These are phyloP conservation scores for Iris pallida DNA, from an alignment of 116 monocot species.

Conservation along the genomic window DNA sequence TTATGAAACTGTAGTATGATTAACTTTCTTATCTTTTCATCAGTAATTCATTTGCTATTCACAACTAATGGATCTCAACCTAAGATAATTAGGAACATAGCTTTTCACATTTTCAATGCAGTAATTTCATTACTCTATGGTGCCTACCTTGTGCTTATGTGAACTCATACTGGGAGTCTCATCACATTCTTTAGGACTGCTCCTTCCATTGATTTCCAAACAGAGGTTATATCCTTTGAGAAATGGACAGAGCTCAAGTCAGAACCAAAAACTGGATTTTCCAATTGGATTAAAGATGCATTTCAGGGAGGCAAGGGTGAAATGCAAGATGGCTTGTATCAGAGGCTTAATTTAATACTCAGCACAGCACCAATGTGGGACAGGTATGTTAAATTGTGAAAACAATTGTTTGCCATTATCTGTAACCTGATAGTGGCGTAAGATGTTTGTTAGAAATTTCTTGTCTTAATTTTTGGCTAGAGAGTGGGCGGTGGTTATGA, in stretches of 20 bases:
- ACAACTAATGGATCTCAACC: no score
- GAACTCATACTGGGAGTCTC: slow-evolving; percentile 6
- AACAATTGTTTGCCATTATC: neutral
- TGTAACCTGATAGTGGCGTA: no score
- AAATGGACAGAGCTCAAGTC: slow-evolving; percentile 70
- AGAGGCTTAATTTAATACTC: slow-evolving; percentile 65
- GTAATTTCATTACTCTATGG: no score
- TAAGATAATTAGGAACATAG: no score
- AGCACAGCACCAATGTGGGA: slow-evolving; percentile 96
- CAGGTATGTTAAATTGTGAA: slow-evolving; percentile 32
- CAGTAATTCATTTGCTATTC: no score
- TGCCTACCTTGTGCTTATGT: neutral
- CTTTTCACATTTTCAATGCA: no score
- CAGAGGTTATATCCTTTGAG: slow-evolving; percentile 66
- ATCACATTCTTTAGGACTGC: slow-evolving; percentile 45
- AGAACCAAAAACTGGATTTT: slow-evolving; percentile 40
- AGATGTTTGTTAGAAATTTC: no score
- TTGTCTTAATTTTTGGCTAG: no score
- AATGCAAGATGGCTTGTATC: slow-evolving; percentile 43
- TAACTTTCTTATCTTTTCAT: no score
- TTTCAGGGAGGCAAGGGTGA: slow-evolving; percentile 53
- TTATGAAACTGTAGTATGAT: no score
- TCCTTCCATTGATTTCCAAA: slow-evolving; percentile 48
- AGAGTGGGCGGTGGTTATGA: no score
- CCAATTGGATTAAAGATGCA: slow-evolving; percentile 79